Conservation (phyloP, 352 stramenopile species). For the Halophytophthora polymorphica region DNA sequence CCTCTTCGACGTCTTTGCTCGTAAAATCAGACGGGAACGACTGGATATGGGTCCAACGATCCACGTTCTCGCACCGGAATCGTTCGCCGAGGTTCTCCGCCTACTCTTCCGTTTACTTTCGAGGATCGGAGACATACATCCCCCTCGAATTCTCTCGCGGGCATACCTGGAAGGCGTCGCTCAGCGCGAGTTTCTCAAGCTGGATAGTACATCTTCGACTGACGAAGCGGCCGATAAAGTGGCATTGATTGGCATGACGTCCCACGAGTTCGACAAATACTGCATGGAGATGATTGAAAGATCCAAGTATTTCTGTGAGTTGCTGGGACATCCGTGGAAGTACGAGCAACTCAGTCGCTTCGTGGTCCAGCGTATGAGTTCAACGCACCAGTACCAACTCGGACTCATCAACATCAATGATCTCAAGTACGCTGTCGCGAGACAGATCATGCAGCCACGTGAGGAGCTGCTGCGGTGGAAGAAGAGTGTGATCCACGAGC, state of each 20-base stretch:
- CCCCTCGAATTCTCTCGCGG: slow-evolving; percentile 29
- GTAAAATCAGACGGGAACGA: slow-evolving; percentile 9
- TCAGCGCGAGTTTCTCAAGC: slow-evolving; percentile 61
- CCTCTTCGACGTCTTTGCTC: slow-evolving; percentile 67
- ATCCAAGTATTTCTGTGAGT: slow-evolving; percentile 65
- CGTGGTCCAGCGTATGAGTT: slow-evolving; percentile 84
- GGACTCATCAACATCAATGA: slow-evolving; percentile 87
- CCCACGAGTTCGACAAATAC: slow-evolving; percentile 72
- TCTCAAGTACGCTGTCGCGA: slow-evolving; percentile 78
- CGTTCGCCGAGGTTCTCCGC: slow-evolving; percentile 47
- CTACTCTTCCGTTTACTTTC: slow-evolving; percentile 50
- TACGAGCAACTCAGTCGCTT: slow-evolving; percentile 80
- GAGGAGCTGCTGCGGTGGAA: slow-evolving; percentile 59
- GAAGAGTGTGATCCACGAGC: slow-evolving; percentile 83
- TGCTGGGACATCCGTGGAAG: slow-evolving; percentile 68
- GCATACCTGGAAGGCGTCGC: slow-evolving; percentile 42
- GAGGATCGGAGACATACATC: slow-evolving; percentile 56
- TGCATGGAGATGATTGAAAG: slow-evolving; percentile 46
- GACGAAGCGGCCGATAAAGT: slow-evolving; percentile 5
- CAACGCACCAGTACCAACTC: slow-evolving; percentile 84
- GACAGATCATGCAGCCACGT: slow-evolving; percentile 43
- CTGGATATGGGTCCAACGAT: slow-evolving; percentile 13
- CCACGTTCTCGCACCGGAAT: slow-evolving; percentile 34
- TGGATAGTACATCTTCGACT: slow-evolving; percentile 26
- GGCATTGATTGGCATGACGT: slow-evolving; percentile 56